Conservation (phyloP, 2,329 filamentous ascomycete species). For the Calonectria hongkongensis region DNA sequence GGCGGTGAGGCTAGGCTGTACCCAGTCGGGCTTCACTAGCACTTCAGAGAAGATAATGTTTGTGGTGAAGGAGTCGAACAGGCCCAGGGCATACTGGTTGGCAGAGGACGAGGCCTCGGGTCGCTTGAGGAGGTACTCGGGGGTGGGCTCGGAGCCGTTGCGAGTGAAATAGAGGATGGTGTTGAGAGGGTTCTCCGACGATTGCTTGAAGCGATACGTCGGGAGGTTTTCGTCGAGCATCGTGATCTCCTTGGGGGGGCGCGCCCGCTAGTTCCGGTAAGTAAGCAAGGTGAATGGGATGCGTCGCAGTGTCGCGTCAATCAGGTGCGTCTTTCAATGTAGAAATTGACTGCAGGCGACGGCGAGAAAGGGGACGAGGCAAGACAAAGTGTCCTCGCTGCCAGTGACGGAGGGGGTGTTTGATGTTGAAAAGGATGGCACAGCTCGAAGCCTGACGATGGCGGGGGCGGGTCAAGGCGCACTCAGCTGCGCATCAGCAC, state of each 20-base stretch:
- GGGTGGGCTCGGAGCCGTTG: slow-evolving; percentile 86
- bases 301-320: slow-evolving; percentile 12
- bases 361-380: slow-evolving; percentile 6
- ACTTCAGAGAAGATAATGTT: slow-evolving; percentile 93
- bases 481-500: slow-evolving; percentile 27
- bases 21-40: slow-evolving; percentile 88
- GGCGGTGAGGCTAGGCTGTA: slow-evolving; percentile 86
- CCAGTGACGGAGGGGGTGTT: slow-evolving; percentile 13
- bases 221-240: slow-evolving; percentile 98
- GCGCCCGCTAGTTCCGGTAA: slow-evolving; percentile 15
- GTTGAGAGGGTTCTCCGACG: slow-evolving; percentile 71
- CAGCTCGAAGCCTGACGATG: slow-evolving; percentile 6
- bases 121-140: slow-evolving; percentile 87
- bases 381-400: slow-evolving; percentile 16
- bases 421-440: slow-evolving; percentile 18
- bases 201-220: slow-evolving; percentile 75
- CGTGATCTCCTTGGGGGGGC: slow-evolving; percentile 26
- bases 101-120: slow-evolving; percentile 80
- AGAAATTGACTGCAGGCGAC: slow-evolving; percentile 12
- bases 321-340: slow-evolving; percentile 1
- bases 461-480: slow-evolving; percentile 37
- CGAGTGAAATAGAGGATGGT: slow-evolving; percentile 78
- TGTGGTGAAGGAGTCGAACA: slow-evolving; percentile 87
- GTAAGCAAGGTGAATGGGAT: slow-evolving; percentile 21
- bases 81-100: slow-evolving; percentile 90